phyloP scores from a whole-genome alignment of 495 filamentous ascomycete species.

The Podospora sp. region DNA sequence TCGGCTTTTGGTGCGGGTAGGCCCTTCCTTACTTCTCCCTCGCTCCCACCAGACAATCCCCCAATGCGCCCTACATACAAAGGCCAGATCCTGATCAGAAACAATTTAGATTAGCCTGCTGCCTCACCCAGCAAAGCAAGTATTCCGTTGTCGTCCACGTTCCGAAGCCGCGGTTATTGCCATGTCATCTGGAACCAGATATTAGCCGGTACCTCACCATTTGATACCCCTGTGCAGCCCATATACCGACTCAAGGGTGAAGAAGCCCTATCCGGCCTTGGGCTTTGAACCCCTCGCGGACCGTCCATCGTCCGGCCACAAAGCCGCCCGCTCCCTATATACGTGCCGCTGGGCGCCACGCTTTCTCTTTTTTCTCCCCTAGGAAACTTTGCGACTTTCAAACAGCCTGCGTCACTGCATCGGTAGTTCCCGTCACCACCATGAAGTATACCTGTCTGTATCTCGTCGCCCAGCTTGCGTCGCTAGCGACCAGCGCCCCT shows the following conservation, averaged over 20 bases:
- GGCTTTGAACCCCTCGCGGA: background rate
- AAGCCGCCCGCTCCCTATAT: background rate
- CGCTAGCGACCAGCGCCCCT: conserved; percentile 26
- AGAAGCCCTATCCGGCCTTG: background rate
- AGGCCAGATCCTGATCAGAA: background rate
- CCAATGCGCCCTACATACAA: background rate
- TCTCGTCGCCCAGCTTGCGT: conserved; percentile 25
- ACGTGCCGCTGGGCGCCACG: background rate
- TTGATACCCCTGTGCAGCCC: background rate
- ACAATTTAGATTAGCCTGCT: background rate
- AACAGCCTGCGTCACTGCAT: background rate
- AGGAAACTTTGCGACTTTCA: too few relatives aligned
- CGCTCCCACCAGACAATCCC: background rate
- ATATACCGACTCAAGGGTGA: background rate
- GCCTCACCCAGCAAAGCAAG: background rate
- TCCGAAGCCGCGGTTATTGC: background rate
- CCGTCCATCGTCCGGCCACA: background rate
- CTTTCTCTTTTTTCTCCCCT: background rate
- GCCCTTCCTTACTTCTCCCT: background rate
- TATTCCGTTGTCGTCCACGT: background rate
- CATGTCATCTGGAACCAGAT: background rate
- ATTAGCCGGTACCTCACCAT: conserved; percentile 1
- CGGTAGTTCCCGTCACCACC: conserved; percentile 10
- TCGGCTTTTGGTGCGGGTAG: background rate
- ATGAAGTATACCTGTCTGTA: conserved; percentile 29